A percentile compares a stretch with the other conserved stretches of the same genome.
Conservation (phyloP, 768 basidiomycete species). For the Tephrocybe sp. region DNA sequence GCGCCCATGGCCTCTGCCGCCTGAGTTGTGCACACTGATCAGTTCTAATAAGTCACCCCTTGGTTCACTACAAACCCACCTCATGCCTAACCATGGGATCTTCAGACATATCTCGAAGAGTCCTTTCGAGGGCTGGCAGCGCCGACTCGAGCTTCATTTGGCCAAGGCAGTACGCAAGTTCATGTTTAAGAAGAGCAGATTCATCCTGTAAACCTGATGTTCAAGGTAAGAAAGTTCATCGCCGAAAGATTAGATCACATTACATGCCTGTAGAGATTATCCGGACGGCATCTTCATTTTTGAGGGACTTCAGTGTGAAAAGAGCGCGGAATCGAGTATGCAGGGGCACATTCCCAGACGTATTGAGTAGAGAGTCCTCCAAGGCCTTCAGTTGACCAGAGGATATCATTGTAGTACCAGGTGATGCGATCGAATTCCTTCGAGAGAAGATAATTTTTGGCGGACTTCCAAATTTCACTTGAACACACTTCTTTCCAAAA, state of each 20-base stretch:
- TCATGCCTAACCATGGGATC: constrained; percentile 99
- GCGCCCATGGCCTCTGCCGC: constrained; percentile 99
- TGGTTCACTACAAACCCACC: constrained; percentile 40
- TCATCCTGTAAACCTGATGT: constrained; percentile 76
- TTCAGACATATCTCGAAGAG: constrained; percentile 67
- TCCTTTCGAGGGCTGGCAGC: constrained; percentile 74
- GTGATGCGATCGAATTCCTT: constrained; percentile 20
- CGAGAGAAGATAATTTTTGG: constrained; percentile 37
- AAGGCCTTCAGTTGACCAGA: constrained; percentile 63
- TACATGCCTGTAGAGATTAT: constrained; percentile 81
- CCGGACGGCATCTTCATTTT: constrained; percentile 72
- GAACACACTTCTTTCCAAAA: constrained; percentile 19
- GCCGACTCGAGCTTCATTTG: constrained; percentile 80
- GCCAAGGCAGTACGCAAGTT: constrained; percentile 95
- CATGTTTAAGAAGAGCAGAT: constrained; percentile 93
- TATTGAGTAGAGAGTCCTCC: constrained; percentile 78
- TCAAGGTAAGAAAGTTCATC: constrained; percentile 8
- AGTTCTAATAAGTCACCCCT: constrained; percentile 11
- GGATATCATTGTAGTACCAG: constrained; percentile 28
- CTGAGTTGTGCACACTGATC: constrained; percentile 35
- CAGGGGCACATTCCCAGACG: constrained; percentile 66
- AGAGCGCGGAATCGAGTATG: constrained; percentile 89
- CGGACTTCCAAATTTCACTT: constrained; percentile 48
- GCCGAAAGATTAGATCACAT: constrained; percentile 9
- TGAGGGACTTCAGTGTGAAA: constrained; percentile 88